A percentile compares a stretch with the other conserved stretches of the same genome.
Evolutionary conservation across 1,284 basidiomycete genomes (phyloP).

Genomic region (Rhizoctonia solani): DNA sequence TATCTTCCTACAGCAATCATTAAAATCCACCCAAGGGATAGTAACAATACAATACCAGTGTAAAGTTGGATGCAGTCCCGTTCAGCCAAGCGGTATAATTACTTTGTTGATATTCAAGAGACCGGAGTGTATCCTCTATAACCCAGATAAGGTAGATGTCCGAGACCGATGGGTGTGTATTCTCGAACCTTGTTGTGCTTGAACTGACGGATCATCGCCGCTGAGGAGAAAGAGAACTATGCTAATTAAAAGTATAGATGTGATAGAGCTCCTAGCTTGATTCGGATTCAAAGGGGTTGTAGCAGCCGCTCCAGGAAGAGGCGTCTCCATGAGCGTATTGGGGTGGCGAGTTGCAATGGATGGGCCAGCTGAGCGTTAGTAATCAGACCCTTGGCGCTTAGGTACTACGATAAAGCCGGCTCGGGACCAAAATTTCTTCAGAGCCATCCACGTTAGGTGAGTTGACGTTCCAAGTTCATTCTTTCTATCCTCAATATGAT

Average conservation of each 20-base stretch:
- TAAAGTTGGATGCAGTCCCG: constrained; percentile 66
- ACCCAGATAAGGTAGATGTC: constrained; percentile 54
- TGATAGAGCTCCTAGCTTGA: constrained; percentile 55
- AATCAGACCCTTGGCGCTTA: constrained; percentile 19
- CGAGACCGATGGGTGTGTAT: constrained; percentile 52
- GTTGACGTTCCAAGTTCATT: neutral
- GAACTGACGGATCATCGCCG: constrained; percentile 39
- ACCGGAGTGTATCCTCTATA: constrained; percentile 57
- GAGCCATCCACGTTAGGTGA: neutral
- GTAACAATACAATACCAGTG: constrained; percentile 57
- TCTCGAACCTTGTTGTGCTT: constrained; percentile 38
- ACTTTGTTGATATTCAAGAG: constrained; percentile 59
- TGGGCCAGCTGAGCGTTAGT: neutral
- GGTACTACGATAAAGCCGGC: neutral
- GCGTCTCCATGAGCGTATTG: constrained; percentile 20
- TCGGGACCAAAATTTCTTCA: constrained; percentile 8
- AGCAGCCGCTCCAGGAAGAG: constrained; percentile 21
- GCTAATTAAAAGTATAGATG: constrained; percentile 72
- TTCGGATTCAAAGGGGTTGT: constrained; percentile 28
- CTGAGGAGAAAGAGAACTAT: constrained; percentile 72
- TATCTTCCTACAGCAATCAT: constrained; percentile 39
- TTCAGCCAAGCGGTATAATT: constrained; percentile 78
- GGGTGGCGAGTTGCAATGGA: neutral
- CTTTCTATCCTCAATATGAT: constrained; percentile 9
- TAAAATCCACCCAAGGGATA: neutral